These are phyloP conservation scores for Venustampulla echinocandica DNA, from an alignment of 495 filamentous ascomycete species.

Conservation along the genomic window DNA sequence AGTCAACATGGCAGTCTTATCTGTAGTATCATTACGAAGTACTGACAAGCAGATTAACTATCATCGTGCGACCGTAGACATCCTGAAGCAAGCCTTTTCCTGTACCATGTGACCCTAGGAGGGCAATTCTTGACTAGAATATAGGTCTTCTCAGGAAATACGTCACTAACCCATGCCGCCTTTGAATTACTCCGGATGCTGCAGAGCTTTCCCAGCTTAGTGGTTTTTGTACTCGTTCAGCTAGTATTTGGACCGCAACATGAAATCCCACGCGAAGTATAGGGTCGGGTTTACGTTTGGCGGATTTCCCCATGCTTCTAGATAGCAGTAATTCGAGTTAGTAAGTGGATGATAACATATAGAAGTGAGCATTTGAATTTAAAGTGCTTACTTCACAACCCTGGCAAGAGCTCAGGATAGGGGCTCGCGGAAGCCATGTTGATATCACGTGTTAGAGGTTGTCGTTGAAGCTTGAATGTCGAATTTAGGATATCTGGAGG, in stretches of 20 bases:
- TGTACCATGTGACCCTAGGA: background rate
- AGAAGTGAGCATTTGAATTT: background rate
- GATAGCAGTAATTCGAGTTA: background rate
- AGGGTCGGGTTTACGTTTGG: slow-evolving; percentile 8
- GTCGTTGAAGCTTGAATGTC: background rate
- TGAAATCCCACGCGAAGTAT: slow-evolving; percentile 24
- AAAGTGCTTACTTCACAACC: background rate
- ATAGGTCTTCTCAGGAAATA: background rate
- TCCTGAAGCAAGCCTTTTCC: slow-evolving; percentile 6
- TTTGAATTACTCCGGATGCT: slow-evolving; percentile 12
- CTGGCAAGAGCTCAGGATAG: background rate
- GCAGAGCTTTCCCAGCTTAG: slow-evolving; percentile 14
- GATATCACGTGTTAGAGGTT: slow-evolving; percentile 24
- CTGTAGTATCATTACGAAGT: no score
- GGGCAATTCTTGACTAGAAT: background rate
- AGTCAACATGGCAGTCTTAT: slow-evolving; percentile 11
- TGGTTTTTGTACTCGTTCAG: slow-evolving; percentile 25
- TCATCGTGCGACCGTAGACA: slow-evolving; percentile 11
- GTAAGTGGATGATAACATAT: background rate
- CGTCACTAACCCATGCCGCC: slow-evolving; percentile 4
- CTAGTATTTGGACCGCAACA: slow-evolving; percentile 23
- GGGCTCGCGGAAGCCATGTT: slow-evolving; percentile 8
- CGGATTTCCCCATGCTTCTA: slow-evolving; percentile 1
- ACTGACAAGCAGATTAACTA: slow-evolving; percentile 8
- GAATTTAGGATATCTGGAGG: background rate